Conservation (phyloP, 108 stramenopile species). For the Craspedostauros australis region DNA sequence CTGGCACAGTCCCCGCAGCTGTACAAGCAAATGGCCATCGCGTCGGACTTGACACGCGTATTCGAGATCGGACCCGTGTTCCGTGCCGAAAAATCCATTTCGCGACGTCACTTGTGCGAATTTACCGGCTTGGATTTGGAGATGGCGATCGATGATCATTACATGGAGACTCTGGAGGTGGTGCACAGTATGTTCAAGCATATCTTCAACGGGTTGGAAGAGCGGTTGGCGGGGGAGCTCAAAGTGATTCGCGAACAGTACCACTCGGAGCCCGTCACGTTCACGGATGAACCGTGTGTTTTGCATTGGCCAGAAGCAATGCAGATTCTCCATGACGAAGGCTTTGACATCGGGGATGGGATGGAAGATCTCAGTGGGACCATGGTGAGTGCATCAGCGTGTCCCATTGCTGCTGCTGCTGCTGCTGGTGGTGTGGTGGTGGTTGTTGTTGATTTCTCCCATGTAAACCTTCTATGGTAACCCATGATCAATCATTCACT, state of each 20-base stretch:
- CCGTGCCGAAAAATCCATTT: conserved; percentile 94
- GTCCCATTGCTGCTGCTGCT: no score
- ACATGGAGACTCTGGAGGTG: conserved; percentile 91
- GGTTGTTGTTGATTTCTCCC: no score
- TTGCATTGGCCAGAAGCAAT: conserved; percentile 97
- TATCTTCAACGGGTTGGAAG: conserved; percentile 90
- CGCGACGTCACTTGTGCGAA: conserved; percentile 92
- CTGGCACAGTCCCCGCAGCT: conserved; percentile 97
- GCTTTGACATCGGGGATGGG: conserved; percentile 84
- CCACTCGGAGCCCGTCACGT: conserved; percentile 80
- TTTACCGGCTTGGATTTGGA: conserved; percentile 96
- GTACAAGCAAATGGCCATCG: conserved; percentile 98
- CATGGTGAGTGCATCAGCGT: conserved; percentile 23
- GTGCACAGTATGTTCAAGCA: conserved; percentile 91
- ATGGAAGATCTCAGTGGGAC: conserved; percentile 86
- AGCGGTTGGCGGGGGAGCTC: conserved; percentile 73
- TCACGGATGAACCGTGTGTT: conserved; percentile 93
- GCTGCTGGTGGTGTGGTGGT: no score
- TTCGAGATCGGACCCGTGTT: conserved; percentile 98
- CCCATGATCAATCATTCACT: no score
- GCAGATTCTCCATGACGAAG: conserved; percentile 66
- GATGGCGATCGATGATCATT: conserved; percentile 94
- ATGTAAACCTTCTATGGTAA: no score
- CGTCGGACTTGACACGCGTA: conserved; percentile 88
- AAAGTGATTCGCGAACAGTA: conserved; percentile 88